These are phyloP conservation scores for Fusarium papillatum DNA, from an alignment of 2,329 filamentous ascomycete species.

Conservation along the genomic window DNA sequence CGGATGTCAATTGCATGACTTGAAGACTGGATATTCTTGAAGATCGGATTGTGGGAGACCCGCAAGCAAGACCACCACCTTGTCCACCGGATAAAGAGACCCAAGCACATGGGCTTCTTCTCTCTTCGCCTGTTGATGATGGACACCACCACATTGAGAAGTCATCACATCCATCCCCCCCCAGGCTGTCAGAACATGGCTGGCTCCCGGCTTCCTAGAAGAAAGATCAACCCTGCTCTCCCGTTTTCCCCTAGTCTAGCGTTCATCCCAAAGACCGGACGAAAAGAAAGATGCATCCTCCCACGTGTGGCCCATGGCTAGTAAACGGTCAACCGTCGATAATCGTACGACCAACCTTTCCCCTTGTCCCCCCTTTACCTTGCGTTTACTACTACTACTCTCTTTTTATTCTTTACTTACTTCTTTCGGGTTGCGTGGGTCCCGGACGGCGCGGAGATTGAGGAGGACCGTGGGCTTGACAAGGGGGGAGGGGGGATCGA, in stretches of 20 bases:
- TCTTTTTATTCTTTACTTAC: too few relatives aligned
- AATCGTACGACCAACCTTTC: slow-evolving; percentile 26
- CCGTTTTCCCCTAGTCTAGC: slow-evolving; percentile 2
- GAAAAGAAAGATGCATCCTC: neutral
- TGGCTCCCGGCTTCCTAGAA: neutral
- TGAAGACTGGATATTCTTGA: neutral
- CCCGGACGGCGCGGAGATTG: slow-evolving; percentile 32
- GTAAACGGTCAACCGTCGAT: slow-evolving; percentile 14
- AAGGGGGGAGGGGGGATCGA: neutral
- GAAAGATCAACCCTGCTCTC: slow-evolving; percentile 17
- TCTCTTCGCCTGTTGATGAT: neutral
- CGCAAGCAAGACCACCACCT: neutral
- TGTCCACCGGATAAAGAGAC: neutral
- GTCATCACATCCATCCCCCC: neutral
- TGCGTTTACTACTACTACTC: neutral
- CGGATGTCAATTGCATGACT: neutral
- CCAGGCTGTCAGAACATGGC: neutral
- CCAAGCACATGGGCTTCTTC: neutral
- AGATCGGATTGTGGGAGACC: neutral
- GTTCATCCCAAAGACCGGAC: slow-evolving; percentile 24
- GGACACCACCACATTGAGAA: neutral
- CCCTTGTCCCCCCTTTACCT: neutral
- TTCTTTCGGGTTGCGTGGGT: slow-evolving; percentile 3
- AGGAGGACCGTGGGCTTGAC: slow-evolving; percentile 22
- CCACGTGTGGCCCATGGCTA: neutral